A percentile compares a stretch with the other conserved stretches of the same genome.
Evolutionary conservation across 2,329 filamentous ascomycete species (phyloP).

Genomic region (Bipolaris oryzae): DNA sequence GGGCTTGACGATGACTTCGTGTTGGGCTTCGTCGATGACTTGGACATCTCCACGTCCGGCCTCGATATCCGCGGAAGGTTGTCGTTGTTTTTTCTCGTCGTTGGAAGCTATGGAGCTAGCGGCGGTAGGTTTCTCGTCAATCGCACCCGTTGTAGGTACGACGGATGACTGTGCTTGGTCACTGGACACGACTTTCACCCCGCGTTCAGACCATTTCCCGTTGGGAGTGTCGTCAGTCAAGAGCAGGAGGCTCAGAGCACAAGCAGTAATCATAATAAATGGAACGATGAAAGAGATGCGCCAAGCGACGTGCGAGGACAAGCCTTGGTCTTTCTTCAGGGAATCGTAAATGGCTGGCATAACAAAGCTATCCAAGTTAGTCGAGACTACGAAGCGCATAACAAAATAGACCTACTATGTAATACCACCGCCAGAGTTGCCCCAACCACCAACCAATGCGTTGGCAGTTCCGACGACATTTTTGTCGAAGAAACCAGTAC

Average conservation of each 20-base stretch:
- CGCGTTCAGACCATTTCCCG: constrained; percentile 79
- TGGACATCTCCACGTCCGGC: constrained; percentile 57
- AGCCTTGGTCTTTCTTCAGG: constrained; percentile 63
- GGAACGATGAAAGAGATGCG: constrained; percentile 84
- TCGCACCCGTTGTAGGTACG: constrained; percentile 58
- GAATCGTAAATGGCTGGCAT: constrained; percentile 91
- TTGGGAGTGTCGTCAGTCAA: constrained; percentile 82
- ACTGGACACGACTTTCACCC: constrained; percentile 62
- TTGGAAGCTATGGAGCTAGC: constrained; percentile 47
- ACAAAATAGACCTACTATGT: constrained; percentile 65
- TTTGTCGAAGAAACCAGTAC: constrained; percentile 91
- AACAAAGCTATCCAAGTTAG: constrained; percentile 63
- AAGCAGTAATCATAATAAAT: constrained; percentile 72
- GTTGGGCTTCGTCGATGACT: constrained; percentile 61
- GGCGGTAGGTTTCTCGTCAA: constrained; percentile 51
- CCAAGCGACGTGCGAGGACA: constrained; percentile 75
- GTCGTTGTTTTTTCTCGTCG: constrained; percentile 45
- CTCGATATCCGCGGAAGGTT: constrained; percentile 49
- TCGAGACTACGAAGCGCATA: neutral
- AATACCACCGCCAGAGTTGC: constrained; percentile 86
- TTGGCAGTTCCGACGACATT: constrained; percentile 90
- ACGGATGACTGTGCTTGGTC: constrained; percentile 56
- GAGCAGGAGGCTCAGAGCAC: constrained; percentile 71
- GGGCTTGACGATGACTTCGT: constrained; percentile 68
- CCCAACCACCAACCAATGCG: constrained; percentile 80